Conservation (phyloP, 2,329 filamentous ascomycete species). For the Cercospora janseana region DNA sequence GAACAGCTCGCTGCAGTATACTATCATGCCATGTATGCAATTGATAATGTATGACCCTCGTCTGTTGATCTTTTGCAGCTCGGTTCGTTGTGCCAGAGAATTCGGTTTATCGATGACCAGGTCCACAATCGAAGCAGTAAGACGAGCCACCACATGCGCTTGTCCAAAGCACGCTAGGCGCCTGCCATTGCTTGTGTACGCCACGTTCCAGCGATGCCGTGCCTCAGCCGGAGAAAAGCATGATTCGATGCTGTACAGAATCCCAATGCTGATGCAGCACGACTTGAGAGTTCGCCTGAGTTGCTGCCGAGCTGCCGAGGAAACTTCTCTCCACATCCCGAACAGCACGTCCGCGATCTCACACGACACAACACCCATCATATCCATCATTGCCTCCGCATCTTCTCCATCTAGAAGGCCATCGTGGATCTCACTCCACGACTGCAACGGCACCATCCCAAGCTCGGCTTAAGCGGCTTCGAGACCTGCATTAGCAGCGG, state of each 20-base stretch:
- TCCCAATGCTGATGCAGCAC: neutral
- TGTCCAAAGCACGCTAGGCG: neutral
- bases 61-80: too few relatives aligned
- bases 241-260: neutral
- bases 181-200: constrained; percentile 1
- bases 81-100: too few relatives aligned
- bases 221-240: neutral
- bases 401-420: neutral
- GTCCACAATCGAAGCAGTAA: too few relatives aligned
- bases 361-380: neutral
- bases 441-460: neutral
- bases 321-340: constrained; percentile 8
- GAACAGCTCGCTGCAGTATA: too few relatives aligned
- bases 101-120: too few relatives aligned
- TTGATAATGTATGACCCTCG: too few relatives aligned
- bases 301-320: constrained; percentile 2
- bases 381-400: neutral
- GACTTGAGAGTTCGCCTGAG: neutral
- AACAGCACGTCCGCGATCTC: neutral
- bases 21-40: too few relatives aligned
- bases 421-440: neutral
- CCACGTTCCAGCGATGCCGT: neutral
- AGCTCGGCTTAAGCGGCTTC: neutral
- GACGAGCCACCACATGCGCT: constrained; percentile 29
- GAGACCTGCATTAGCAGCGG: constrained; percentile 14